Conservation (phyloP, 768 basidiomycete genomes). For the Lactarius quietus region DNA sequence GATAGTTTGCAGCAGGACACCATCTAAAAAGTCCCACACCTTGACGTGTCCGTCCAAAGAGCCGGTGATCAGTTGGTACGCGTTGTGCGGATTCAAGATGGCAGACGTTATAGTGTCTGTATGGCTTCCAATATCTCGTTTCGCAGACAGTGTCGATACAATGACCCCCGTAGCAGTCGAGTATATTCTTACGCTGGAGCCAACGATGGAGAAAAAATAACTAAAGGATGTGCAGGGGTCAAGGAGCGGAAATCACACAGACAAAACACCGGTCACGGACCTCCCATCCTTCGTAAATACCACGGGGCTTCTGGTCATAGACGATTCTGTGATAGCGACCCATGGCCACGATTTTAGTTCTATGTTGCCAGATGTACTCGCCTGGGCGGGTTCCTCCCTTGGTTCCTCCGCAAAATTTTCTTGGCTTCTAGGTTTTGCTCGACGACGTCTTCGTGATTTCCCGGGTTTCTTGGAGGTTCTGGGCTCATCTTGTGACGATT, state of each 20-base stretch:
- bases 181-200: constrained; percentile 80
- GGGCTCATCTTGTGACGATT: background rate
- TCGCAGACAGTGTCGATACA: constrained; percentile 75
- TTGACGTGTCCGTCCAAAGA: constrained; percentile 80
- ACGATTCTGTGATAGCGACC: constrained; percentile 67
- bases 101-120: constrained; percentile 65
- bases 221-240: constrained; percentile 39
- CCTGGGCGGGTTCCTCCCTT: constrained; percentile 26
- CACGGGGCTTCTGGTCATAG: constrained; percentile 60
- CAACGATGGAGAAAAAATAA: constrained; percentile 86
- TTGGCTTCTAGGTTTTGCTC: constrained; percentile 40
- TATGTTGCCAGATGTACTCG: constrained; percentile 24
- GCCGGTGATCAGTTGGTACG: constrained; percentile 84
- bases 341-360: constrained; percentile 51
- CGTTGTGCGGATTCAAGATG: constrained; percentile 77
- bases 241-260: background rate
- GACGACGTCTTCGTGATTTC: constrained; percentile 25
- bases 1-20: constrained; percentile 69
- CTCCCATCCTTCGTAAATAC: constrained; percentile 87
- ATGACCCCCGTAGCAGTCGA: constrained; percentile 74
- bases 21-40: constrained; percentile 96
- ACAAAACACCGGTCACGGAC: constrained; percentile 40
- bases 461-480: background rate
- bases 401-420: constrained; percentile 31
- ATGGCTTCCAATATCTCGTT: constrained; percentile 37